Conservation (phyloP, 805 yeast species). For the Teunomyces stri region DNA sequence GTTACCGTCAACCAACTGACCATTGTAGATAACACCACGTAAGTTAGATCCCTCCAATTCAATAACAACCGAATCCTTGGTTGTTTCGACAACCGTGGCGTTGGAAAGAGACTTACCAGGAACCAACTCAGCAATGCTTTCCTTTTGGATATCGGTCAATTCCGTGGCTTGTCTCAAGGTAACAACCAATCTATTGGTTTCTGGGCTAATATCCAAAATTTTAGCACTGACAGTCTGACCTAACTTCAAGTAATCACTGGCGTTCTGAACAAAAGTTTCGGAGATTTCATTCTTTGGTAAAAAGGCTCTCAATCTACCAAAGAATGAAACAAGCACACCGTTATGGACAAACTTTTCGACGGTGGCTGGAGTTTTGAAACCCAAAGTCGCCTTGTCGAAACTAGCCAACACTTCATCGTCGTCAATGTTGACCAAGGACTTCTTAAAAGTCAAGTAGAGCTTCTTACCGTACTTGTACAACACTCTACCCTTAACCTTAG, state of each 20-base stretch:
- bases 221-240: conserved; percentile 83
- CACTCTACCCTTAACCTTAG: conserved; percentile 74
- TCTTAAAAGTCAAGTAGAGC: conserved; percentile 71
- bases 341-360: conserved; percentile 66
- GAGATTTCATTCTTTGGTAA: conserved; percentile 87
- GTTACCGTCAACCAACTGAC: conserved; percentile 76
- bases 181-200: conserved; percentile 57
- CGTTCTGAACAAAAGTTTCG: conserved; percentile 77
- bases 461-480: conserved; percentile 49
- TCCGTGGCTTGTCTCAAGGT: conserved; percentile 69
- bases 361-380: conserved; percentile 65
- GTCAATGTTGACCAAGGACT: conserved; percentile 70
- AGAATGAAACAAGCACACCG: conserved; percentile 85
- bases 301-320: conserved; percentile 73
- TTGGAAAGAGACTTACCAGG: conserved; percentile 63
- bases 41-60: conserved; percentile 45
- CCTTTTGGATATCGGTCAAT: conserved; percentile 45
- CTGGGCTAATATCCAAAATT: conserved; percentile 54
- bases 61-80: conserved; percentile 71
- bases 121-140: conserved; percentile 44
- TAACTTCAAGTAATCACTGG: conserved; percentile 71
- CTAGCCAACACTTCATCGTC: conserved; percentile 49
- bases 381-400: conserved; percentile 39
- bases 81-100: conserved; percentile 67
- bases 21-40: conserved; percentile 69